phyloP scores from a whole-genome alignment of 345 rosid genomes.

The Ailanthus altissimus region DNA sequence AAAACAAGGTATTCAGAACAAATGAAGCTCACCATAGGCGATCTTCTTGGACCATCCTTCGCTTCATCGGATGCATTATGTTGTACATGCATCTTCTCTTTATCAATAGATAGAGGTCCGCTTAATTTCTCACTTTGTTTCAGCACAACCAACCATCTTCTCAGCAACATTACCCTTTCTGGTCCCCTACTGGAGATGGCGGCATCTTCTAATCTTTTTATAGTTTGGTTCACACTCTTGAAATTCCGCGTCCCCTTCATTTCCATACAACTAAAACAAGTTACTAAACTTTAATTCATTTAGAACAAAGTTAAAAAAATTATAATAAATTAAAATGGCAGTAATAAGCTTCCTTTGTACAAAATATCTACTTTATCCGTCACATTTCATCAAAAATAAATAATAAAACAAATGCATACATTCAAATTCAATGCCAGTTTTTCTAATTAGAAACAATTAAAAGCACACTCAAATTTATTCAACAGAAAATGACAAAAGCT shows the following conservation, averaged over 20 bases:
- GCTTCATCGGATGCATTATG: slow-evolving; percentile 49
- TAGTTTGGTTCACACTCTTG: slow-evolving; percentile 69
- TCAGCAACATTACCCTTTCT: slow-evolving; percentile 70
- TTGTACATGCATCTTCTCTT: slow-evolving; percentile 43
- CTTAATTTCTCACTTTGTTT: slow-evolving; percentile 59
- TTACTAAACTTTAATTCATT: slow-evolving; percentile 6
- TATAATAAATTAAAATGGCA: neutral
- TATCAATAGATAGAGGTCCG: slow-evolving; percentile 43
- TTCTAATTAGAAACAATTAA: neutral
- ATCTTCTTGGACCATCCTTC: slow-evolving; percentile 43
- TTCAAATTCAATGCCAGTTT: neutral
- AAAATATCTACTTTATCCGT: neutral
- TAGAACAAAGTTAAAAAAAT: neutral
- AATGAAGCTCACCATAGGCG: slow-evolving; percentile 49
- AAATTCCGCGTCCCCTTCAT: slow-evolving; percentile 61
- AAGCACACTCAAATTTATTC: neutral
- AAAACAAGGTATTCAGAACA: neutral
- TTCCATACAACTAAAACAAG: slow-evolving; percentile 15
- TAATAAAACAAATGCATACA: neutral
- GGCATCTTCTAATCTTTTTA: slow-evolving; percentile 84
- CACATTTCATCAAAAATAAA: neutral
- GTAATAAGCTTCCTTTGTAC: neutral
- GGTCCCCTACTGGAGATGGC: slow-evolving; percentile 74
- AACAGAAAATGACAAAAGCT: neutral
- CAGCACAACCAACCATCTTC: slow-evolving; percentile 81